phyloP scores from a whole-genome alignment of 495 filamentous ascomycete species.

The Aspergillus wentii region DNA sequence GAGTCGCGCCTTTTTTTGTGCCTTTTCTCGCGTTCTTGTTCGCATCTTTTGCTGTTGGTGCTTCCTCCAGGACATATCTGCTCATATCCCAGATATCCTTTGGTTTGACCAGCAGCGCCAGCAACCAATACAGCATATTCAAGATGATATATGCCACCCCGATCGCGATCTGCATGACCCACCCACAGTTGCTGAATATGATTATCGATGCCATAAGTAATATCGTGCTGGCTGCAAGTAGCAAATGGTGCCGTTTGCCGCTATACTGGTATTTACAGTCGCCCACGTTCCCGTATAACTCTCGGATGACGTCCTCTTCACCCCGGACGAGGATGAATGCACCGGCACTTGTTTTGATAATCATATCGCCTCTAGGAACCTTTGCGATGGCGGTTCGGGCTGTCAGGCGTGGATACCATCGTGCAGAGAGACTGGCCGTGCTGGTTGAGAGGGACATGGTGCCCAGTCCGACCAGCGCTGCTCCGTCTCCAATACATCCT shows the following conservation, averaged over 20 bases:
- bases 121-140: conserved; percentile 56
- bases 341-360: conserved; percentile 56
- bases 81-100: conserved; percentile 45
- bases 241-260: conserved; percentile 34
- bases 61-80: conserved; percentile 30
- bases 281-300: conserved; percentile 59
- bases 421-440: conserved; percentile 9
- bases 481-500: conserved; percentile 50
- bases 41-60: neutral
- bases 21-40: conserved; percentile 36
- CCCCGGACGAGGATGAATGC: conserved; percentile 59
- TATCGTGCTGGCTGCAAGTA: conserved; percentile 54
- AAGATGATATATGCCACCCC: conserved; percentile 52
- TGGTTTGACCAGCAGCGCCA: conserved; percentile 41
- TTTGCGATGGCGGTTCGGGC: conserved; percentile 38
- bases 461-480: conserved; percentile 14
- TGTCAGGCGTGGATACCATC: conserved; percentile 50
- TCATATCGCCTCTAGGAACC: conserved; percentile 55
- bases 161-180: conserved; percentile 54
- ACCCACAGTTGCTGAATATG: conserved; percentile 56
- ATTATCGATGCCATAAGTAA: conserved; percentile 59
- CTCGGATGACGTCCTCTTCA: conserved; percentile 57
- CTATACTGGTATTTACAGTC: conserved; percentile 46
- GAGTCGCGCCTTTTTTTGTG: no score
- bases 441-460: conserved; percentile 18